Evolutionary conservation across 306 rosid species (phyloP), one percentile per base, ranked within the genome.

Genomic region (Pterocarpus santalinus): DNA sequence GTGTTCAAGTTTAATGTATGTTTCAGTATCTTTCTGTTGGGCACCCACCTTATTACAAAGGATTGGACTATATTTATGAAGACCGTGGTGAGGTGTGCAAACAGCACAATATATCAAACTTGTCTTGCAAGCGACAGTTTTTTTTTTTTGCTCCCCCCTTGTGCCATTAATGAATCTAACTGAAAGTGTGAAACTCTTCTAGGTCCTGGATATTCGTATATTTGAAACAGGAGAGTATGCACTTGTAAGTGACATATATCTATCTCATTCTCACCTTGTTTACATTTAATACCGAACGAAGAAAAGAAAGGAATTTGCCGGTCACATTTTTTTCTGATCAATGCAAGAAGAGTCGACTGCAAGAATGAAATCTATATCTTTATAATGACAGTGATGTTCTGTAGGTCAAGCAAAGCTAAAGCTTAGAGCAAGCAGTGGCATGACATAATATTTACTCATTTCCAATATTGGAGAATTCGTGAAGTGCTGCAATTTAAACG

Each of bases 161-260:
- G 60, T 61, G 57, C 63, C 47, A 66, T 72, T 68, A 13, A 47
- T 52, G 58, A 55, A 55, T 65, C 11, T 76, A 33, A 46, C 66
- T 74, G 47, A 65, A 76, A 46, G 30, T 61, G 14, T 47, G 38
- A 12, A 66, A 70, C 33, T 30, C 63, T 81, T 82, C 32, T 79
- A 95, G 99, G 91, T 95, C 41, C 81, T 93, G 87, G 99, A 93
- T 85, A 17, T 95, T 66, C 94, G 99, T 32, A 85, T 85, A 84
- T 95, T 93, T 60, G 97, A 95, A 73, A 95, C 99, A 0, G 97
- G 99, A 53, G 99, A 95, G 84, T 65, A 95, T 85, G 99, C 99
- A 78, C 90, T 95, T 64, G 97, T 93, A 85, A 88, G 97, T 82
- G 35, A 56, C 69, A 72, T 28, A 6, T 32, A 22, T 15, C 17